Evolutionary conservation across 2,329 filamentous ascomycete species (phyloP).

Genomic region (Exophiala bonariae): DNA sequence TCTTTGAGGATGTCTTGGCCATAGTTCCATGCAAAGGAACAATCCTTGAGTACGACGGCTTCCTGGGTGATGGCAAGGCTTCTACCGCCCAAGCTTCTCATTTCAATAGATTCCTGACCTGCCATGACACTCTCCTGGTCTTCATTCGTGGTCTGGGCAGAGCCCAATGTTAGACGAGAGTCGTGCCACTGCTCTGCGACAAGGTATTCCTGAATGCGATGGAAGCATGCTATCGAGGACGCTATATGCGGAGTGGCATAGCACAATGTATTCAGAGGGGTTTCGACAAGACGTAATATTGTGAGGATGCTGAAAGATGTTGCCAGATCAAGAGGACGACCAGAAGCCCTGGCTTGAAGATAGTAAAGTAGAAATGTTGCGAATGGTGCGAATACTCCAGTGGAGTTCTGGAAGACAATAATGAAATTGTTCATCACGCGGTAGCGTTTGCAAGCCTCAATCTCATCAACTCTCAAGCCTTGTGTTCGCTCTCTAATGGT

Average conservation of each 20-base stretch:
- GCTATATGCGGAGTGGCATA: constrained; percentile 13
- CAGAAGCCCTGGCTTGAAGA: constrained; percentile 6
- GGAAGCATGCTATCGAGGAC: constrained; percentile 22
- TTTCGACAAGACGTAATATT: constrained; percentile 15
- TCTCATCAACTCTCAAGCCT: constrained; percentile 40
- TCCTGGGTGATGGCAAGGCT: constrained; percentile 2
- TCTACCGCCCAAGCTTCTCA: constrained; percentile 3
- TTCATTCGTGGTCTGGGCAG: neutral
- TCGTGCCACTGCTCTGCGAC: constrained; percentile 16
- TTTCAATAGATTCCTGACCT: constrained; percentile 9
- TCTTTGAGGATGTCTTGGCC: constrained; percentile 37
- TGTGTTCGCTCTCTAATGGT: constrained; percentile 41
- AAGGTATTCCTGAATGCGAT: constrained; percentile 25
- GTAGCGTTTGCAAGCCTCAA: constrained; percentile 43
- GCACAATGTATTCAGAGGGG: constrained; percentile 9
- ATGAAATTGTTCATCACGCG: constrained; percentile 29
- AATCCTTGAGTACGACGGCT: constrained; percentile 37
- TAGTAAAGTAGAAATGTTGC: constrained; percentile 22
- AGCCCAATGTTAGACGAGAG: constrained; percentile 12
- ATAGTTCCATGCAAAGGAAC: constrained; percentile 49
- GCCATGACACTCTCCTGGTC: no score
- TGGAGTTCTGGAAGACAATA: constrained; percentile 17
- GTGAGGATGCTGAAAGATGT: constrained; percentile 21
- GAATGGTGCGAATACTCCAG: constrained; percentile 20
- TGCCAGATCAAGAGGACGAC: constrained; percentile 13